Base-by-base conservation (phyloP, 805 yeast genomes). In the Zygotorulaspora florentina region DNA sequence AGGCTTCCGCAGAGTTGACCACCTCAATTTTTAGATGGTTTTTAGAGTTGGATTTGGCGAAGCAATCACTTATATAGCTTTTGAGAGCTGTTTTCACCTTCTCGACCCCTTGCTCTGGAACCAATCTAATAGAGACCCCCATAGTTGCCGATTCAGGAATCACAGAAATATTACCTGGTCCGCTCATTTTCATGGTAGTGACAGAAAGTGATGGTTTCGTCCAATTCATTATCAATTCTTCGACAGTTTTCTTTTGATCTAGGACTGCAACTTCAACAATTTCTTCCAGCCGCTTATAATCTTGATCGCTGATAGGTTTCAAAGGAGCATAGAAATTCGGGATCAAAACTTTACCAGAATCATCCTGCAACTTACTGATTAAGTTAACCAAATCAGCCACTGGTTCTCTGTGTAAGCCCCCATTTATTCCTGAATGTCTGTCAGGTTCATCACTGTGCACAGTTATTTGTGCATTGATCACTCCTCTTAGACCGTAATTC, bases 361-460 rank as follows among this genome's bases (percentile, higher is more conserved):
- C 80, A 49, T 69, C 67, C 30, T 81, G 77, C 43, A 91, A 69
- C 42, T 79, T 76, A 1, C 91, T 76, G 17, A 90, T 67, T 13
- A 91, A 58, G 43, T 82, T 84, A 34, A 90, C 75, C 64, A 91
- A 66, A 60, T 91, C 98, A 69, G 87, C 79, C 0, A 95, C 82
- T 2, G 99, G 97, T 57, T 91, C 99, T 46, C 85, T 75, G 50
- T 80, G 77, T 8, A 85, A 82, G 48, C 98, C 98, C 42, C 99
- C 99, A 67, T 89, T 95, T 8, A 93, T 93, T 51, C 99, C 99
- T 0, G 97, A 87, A 62, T 93, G 99, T 47, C 95, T 71, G 64
- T 93, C 97, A 1, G 95, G 95, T 48, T 75, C 75, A 52, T 83
- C 90, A 42, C 89, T 80, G 46, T 72, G 70, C 9, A 93, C 73